phyloP scores from a whole-genome alignment of 495 filamentous ascomycete genomes.

The Neurospora tetrasperma region DNA sequence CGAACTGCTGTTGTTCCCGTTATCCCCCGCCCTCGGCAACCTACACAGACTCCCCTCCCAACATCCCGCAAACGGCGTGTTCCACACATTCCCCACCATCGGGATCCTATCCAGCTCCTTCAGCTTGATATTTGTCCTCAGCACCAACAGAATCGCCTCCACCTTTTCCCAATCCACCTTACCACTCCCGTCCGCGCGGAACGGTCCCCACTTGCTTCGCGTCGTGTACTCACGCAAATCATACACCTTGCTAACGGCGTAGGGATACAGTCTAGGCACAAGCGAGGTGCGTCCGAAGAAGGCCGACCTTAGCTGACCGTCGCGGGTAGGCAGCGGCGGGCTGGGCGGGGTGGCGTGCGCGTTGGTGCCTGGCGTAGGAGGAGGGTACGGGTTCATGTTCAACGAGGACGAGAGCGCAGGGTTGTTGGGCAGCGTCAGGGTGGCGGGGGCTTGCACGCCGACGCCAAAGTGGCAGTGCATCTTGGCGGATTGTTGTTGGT shows the following conservation, averaged over 20 bases:
- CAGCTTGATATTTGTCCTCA: constrained; percentile 42
- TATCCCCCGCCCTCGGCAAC: constrained; percentile 7
- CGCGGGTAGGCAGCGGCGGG: constrained; percentile 24
- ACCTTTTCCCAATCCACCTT: constrained; percentile 61
- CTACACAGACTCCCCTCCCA: constrained; percentile 37
- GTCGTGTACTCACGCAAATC: constrained; percentile 52
- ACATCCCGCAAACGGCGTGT: constrained; percentile 41
- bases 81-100: constrained; percentile 39
- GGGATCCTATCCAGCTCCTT: constrained; percentile 33
- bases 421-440: not conserved
- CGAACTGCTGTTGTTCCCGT: no score
- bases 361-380: not conserved
- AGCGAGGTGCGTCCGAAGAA: not conserved
- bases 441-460: not conserved
- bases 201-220: constrained; percentile 51
- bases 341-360: not conserved
- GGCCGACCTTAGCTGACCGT: constrained; percentile 13
- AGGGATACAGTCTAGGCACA: constrained; percentile 32
- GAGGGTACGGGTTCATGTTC: not conserved
- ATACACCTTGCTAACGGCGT: constrained; percentile 51
- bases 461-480: constrained; percentile 52
- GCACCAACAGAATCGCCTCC: constrained; percentile 52
- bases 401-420: not conserved
- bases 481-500: constrained; percentile 50
- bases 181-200: constrained; percentile 39